Percentiles rank a stretch among this genome's conserved stretches.
Conservation (phyloP, 1,284 basidiomycete species). For the Coriolopsis trogii region DNA sequence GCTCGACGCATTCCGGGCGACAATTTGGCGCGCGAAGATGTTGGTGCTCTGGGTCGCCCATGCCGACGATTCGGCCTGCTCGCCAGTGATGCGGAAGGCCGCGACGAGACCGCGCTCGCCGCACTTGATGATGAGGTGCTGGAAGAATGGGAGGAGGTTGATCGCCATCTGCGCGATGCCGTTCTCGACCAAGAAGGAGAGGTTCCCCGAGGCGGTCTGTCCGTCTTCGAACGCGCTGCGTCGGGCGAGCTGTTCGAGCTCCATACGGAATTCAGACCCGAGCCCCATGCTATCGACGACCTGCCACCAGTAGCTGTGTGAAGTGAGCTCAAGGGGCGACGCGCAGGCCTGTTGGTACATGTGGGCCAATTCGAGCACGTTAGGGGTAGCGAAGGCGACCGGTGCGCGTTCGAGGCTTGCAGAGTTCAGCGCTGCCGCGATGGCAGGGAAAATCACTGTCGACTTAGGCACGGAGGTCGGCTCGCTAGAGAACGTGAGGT, state of each 20-base stretch:
- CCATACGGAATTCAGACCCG: constrained; percentile 62
- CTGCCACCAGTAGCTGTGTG: constrained; percentile 65
- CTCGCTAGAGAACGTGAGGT: constrained; percentile 51
- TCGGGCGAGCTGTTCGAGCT: constrained; percentile 62
- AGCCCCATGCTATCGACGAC: constrained; percentile 65
- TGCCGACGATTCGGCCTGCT: constrained; percentile 39
- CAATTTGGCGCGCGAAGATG: constrained; percentile 47
- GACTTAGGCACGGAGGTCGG: constrained; percentile 90
- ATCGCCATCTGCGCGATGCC: constrained; percentile 82
- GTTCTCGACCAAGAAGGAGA: constrained; percentile 66
- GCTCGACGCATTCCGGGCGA: constrained; percentile 51
- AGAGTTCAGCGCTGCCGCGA: constrained; percentile 42
- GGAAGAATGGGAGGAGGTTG: constrained; percentile 80
- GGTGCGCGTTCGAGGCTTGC: constrained; percentile 40
- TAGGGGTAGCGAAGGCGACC: constrained; percentile 78
- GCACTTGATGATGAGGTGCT: constrained; percentile 82
- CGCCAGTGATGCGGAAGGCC: constrained; percentile 57
- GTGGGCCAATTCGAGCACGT: constrained; percentile 73
- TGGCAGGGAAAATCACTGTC: constrained; percentile 65
- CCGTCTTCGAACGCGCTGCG: constrained; percentile 41
- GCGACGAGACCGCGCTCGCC: constrained; percentile 69
- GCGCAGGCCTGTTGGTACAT: constrained; percentile 59
- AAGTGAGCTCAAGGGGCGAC: constrained; percentile 51
- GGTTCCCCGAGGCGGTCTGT: constrained; percentile 43
- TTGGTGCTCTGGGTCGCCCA: constrained; percentile 57